Evolutionary conservation across 345 rosid genomes (phyloP).

Genomic region (Microthlaspi erraticum): DNA sequence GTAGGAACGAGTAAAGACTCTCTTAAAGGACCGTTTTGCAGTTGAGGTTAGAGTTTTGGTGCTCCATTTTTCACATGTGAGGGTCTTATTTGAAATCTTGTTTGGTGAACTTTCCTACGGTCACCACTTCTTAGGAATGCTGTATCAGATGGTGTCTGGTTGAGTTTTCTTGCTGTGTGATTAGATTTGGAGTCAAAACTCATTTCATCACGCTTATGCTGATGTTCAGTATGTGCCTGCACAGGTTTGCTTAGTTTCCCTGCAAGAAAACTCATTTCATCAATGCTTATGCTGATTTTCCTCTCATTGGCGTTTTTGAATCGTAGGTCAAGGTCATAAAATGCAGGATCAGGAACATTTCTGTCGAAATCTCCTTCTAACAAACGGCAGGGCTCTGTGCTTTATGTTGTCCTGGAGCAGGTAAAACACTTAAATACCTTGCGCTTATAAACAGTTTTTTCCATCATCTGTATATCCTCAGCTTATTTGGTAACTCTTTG

Average conservation of each 20-base stretch:
- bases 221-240: constrained; percentile 70
- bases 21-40: constrained; percentile 56
- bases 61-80: not conserved
- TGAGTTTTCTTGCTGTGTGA: not conserved
- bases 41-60: constrained; percentile 65
- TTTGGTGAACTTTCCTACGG: not conserved
- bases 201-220: too few relatives aligned
- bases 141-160: constrained; percentile 3
- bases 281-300: constrained; percentile 6
- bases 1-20: constrained; percentile 57
- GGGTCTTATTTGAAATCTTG: not conserved
- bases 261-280: not conserved
- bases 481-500: too few relatives aligned
- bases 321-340: constrained; percentile 81
- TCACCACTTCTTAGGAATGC: not conserved
- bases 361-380: constrained; percentile 83
- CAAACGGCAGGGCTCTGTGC: constrained; percentile 78
- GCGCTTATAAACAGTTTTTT: too few relatives aligned
- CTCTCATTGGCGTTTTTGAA: constrained; percentile 8
- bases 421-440: too few relatives aligned
- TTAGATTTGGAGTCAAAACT: constrained; percentile 38
- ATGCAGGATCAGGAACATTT: constrained; percentile 57
- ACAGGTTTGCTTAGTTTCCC: constrained; percentile 58
- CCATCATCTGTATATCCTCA: too few relatives aligned
- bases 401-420: too few relatives aligned